phyloP scores from a whole-genome alignment of 2,329 filamentous ascomycete genomes.

The Botryotinia globosa region DNA sequence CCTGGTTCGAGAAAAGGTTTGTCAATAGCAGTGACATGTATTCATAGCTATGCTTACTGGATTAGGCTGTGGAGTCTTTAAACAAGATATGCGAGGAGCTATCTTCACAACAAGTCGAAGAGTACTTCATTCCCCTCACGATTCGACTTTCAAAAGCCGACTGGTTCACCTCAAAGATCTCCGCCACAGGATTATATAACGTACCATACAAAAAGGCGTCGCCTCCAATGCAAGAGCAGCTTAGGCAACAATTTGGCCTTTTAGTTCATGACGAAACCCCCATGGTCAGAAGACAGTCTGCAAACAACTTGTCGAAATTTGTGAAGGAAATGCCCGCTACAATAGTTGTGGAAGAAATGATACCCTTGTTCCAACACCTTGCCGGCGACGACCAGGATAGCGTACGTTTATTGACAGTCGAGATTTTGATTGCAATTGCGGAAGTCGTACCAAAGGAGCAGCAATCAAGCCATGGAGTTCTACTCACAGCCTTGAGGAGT shows the following conservation, averaged over 20 bases:
- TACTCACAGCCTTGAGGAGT: slow-evolving; percentile 85
- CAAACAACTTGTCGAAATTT: slow-evolving; percentile 95
- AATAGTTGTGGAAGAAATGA: slow-evolving; percentile 97
- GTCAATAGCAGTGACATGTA: slow-evolving; percentile 22
- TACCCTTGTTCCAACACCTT: slow-evolving; percentile 95
- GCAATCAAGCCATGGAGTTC: slow-evolving; percentile 90
- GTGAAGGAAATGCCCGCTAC: slow-evolving; percentile 93
- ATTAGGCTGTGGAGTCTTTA: slow-evolving; percentile 91
- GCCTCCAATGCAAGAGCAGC: slow-evolving; percentile 80
- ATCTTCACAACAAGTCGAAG: slow-evolving; percentile 88
- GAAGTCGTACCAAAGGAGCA: slow-evolving; percentile 98
- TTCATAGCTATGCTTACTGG: slow-evolving; percentile 24
- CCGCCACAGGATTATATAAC: slow-evolving; percentile 92
- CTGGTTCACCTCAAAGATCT: slow-evolving; percentile 99
- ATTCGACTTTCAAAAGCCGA: slow-evolving; percentile 97
- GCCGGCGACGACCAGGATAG: slow-evolving; percentile 97
- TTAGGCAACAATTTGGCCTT: slow-evolving; percentile 86
- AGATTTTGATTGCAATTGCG: slow-evolving; percentile 92
- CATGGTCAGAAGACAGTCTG: slow-evolving; percentile 96
- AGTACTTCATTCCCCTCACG: slow-evolving; percentile 94
- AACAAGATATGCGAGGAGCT: slow-evolving; percentile 98
- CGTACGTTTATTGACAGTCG: slow-evolving; percentile 90
- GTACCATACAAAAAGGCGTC: slow-evolving; percentile 90
- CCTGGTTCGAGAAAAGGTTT: slow-evolving; percentile 93
- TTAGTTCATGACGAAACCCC: slow-evolving; percentile 98